Conservation (phyloP, 2,329 filamentous ascomycete species). For the Paraconiothyrium sp. region DNA sequence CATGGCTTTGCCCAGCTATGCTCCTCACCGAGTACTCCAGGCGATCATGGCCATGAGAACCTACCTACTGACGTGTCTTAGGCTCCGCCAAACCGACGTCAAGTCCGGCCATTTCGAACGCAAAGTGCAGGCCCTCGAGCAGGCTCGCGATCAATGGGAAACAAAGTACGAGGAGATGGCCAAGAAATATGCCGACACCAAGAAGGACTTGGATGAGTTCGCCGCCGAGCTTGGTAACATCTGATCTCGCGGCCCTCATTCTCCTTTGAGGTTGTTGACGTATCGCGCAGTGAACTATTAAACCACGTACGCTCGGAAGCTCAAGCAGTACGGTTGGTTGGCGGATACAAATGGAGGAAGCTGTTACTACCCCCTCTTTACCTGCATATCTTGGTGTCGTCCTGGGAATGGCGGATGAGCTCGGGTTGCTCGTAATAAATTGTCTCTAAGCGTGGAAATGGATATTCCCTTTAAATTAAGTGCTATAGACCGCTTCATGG, state of each 20-base stretch:
- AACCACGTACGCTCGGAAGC: constrained; percentile 29
- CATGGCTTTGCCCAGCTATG: not conserved
- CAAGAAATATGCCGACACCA: constrained; percentile 82
- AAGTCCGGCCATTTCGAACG: constrained; percentile 99
- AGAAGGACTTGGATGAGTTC: constrained; percentile 93
- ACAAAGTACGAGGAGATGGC: constrained; percentile 97
- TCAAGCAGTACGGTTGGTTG: constrained; percentile 20
- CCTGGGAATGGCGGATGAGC: constrained; percentile 26
- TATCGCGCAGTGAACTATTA: constrained; percentile 34
- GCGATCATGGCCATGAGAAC: not conserved
- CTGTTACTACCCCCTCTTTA: constrained; percentile 30
- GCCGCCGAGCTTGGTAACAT: constrained; percentile 93
- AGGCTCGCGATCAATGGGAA: constrained; percentile 93
- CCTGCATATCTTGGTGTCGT: constrained; percentile 38
- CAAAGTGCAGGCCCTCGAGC: constrained; percentile 96
- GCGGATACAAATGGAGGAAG: constrained; percentile 25
- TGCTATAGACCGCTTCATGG: not conserved
- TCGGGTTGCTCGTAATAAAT: constrained; percentile 42
- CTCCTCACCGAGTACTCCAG: not conserved
- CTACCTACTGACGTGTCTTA: constrained; percentile 53
- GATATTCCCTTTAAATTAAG: constrained; percentile 22
- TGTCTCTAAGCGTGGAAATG: constrained; percentile 44
- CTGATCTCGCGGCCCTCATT: constrained; percentile 59
- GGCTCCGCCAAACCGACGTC: constrained; percentile 98
- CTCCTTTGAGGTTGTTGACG: constrained; percentile 45